A percentile compares a stretch with the other conserved stretches of the same genome.
phyloP scores from a whole-genome alignment of 768 basidiomycete species.

The Boletus tylopilopsis region DNA sequence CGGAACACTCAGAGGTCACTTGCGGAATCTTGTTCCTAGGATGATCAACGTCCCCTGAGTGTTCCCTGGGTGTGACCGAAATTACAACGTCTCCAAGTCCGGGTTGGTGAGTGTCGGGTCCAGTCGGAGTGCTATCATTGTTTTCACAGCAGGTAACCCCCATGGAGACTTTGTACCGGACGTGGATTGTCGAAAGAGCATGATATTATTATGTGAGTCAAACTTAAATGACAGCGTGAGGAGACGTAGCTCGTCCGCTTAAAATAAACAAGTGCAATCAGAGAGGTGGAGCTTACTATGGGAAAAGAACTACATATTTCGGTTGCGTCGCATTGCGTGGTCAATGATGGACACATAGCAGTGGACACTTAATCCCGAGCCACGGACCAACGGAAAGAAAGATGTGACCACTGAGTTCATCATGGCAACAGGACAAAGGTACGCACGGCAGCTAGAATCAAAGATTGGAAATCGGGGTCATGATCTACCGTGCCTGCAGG shows the following conservation, averaged over 20 bases:
- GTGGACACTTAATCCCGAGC: no score
- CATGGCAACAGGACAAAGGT: background rate
- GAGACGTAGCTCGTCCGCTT: no score
- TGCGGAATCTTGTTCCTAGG: background rate
- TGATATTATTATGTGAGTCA: background rate
- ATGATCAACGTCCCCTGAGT: background rate
- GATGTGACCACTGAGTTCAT: background rate
- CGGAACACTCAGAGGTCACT: background rate
- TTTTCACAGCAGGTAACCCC: background rate
- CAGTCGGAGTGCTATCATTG: background rate
- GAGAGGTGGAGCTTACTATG: no score
- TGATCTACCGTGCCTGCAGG: background rate
- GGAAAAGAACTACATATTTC: no score
- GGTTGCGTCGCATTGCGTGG: background rate
- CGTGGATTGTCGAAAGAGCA: background rate
- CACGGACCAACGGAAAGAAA: background rate
- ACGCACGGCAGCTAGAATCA: background rate
- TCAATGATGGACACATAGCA: no score
- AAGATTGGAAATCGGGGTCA: background rate
- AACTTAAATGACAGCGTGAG: no score
- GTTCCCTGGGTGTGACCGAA: background rate
- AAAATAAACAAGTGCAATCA: no score
- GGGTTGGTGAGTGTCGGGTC: no score
- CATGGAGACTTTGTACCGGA: constrained; percentile 7
- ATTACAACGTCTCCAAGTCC: no score